These are phyloP conservation scores for Colletotrichum sp. DNA, from an alignment of 2,329 filamentous ascomycete genomes.

Conservation along the genomic window DNA sequence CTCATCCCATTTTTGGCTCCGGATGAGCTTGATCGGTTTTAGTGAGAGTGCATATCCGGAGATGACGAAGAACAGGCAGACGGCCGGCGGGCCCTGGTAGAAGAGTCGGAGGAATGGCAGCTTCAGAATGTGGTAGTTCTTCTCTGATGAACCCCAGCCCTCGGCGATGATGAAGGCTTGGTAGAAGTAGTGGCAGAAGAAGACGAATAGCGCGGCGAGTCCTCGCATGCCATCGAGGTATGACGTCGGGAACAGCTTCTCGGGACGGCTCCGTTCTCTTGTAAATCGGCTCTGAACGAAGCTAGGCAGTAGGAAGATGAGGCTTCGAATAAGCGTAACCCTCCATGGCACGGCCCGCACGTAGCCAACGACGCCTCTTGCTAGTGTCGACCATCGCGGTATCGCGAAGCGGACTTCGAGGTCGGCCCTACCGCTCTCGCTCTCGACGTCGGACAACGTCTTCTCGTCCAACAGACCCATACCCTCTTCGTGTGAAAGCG, in stretches of 20 bases:
- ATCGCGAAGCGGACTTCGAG: constrained; percentile 37
- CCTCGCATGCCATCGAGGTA: constrained; percentile 65
- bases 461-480: constrained; percentile 49
- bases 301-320: constrained; percentile 57
- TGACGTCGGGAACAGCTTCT: constrained; percentile 55
- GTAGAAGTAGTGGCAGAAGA: constrained; percentile 62
- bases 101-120: constrained; percentile 59
- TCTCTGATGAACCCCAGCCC: constrained; percentile 49
- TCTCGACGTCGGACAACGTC: constrained; percentile 47
- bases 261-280: constrained; percentile 43
- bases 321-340: constrained; percentile 39
- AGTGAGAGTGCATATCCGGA: constrained; percentile 66
- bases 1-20: constrained; percentile 39
- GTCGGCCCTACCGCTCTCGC: constrained; percentile 43
- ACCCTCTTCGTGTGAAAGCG: constrained; percentile 48
- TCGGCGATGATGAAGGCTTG: constrained; percentile 57
- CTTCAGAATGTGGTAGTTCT: constrained; percentile 52
- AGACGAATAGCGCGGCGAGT: constrained; percentile 59
- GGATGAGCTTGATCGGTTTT: constrained; percentile 52
- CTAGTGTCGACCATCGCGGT: constrained; percentile 35
- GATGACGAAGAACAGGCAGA: constrained; percentile 67
- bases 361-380: constrained; percentile 32
- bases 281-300: constrained; percentile 52
- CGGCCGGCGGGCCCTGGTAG: constrained; percentile 61
- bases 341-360: constrained; percentile 39